Percentiles rank a stretch among this genome's conserved stretches.
phyloP scores from a whole-genome alignment of 179 eudicot genomes.

The Silene vulgaris region DNA sequence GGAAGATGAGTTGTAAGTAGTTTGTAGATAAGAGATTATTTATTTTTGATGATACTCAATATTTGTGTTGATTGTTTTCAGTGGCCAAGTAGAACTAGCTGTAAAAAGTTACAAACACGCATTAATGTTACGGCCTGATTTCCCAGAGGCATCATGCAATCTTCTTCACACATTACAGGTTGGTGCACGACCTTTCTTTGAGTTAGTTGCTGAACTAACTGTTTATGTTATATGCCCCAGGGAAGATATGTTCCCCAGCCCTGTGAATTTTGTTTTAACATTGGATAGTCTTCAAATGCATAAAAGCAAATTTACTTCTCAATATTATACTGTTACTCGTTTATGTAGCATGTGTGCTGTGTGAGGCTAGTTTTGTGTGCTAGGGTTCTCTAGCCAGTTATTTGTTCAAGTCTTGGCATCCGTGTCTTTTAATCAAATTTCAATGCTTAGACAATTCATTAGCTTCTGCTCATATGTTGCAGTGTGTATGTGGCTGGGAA shows the following conservation, averaged over 20 bases:
- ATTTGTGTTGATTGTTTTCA: conserved; percentile 29
- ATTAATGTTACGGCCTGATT: conserved; percentile 73
- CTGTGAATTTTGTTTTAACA: background rate
- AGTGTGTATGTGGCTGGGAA: conserved; percentile 98
- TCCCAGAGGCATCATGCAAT: conserved; percentile 97
- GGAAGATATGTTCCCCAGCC: background rate
- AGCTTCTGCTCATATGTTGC: conserved; percentile 11
- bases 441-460: background rate
- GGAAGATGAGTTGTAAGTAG: conserved; percentile 8
- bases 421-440: background rate
- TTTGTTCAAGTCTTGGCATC: background rate
- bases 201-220: background rate
- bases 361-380: conserved; percentile 5
- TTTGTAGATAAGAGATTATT: background rate
- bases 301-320: background rate
- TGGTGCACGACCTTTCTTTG: background rate
- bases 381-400: background rate
- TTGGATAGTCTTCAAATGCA: background rate
- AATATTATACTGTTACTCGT: background rate
- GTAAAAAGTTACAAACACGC: conserved; percentile 86
- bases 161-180: conserved; percentile 97
- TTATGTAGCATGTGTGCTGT: background rate
- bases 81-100: conserved; percentile 89
- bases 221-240: background rate
- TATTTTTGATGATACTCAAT: background rate